phyloP scores from a whole-genome alignment of 176 grass and related monocot genomes.

The Stipa capillata region DNA sequence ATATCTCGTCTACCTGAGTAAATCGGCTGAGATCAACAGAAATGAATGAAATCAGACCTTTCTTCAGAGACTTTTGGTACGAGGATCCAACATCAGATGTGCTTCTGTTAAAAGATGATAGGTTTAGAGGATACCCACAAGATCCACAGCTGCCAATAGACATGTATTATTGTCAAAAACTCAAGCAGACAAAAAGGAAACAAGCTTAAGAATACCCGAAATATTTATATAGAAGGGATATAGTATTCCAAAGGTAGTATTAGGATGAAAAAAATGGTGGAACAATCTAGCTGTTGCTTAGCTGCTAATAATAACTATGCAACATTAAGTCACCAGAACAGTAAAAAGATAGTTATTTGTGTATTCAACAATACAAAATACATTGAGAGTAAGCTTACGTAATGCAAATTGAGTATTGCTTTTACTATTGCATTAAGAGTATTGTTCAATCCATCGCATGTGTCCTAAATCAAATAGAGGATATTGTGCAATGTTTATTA shows the following conservation, averaged over 20 bases:
- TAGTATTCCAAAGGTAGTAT: neutral
- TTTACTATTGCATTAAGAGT: neutral
- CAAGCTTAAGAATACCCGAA: neutral
- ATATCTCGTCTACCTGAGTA: constrained; percentile 50
- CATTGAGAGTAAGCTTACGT: neutral
- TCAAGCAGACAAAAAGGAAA: neutral
- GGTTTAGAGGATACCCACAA: constrained; percentile 59
- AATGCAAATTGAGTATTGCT: neutral
- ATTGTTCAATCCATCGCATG: neutral
- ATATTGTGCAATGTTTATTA: neutral
- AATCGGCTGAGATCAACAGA: constrained; percentile 66
- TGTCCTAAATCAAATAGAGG: neutral
- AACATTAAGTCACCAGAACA: neutral
- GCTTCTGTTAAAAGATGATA: constrained; percentile 53
- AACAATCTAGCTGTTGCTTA: neutral
- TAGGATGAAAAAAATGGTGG: neutral
- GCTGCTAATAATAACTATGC: neutral
- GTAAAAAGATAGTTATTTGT: no score
- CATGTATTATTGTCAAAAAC: constrained; percentile 11
- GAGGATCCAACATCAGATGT: constrained; percentile 43
- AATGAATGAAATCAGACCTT: constrained; percentile 44
- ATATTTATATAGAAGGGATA: neutral
- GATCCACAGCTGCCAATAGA: constrained; percentile 47
- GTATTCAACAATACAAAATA: no score
- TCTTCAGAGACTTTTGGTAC: constrained; percentile 53